Conservation (phyloP, 768 basidiomycete genomes). For the Lactifluus pinguis region DNA sequence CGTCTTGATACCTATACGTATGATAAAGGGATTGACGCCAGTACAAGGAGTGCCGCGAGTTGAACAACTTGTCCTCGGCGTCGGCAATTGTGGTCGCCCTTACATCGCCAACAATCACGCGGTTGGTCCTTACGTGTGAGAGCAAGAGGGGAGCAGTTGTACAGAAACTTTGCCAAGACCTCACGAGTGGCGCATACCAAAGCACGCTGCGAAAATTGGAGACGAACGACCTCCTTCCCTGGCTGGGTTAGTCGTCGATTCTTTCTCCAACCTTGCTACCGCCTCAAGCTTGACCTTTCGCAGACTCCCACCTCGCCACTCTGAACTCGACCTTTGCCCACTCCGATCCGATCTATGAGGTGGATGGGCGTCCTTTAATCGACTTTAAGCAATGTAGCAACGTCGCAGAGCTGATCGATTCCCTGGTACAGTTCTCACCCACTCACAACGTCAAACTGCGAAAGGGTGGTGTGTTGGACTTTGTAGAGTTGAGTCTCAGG, state of each 20-base stretch:
- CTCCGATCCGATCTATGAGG: neutral
- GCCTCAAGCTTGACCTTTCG: neutral
- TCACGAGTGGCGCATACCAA: neutral
- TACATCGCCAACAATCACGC: neutral
- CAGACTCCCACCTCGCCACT: conserved; percentile 1
- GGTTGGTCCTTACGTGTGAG: conserved; percentile 4
- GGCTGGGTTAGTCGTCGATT: neutral
- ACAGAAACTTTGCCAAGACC: neutral
- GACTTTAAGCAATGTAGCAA: neutral
- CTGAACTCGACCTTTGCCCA: conserved; percentile 1
- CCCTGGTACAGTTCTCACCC: conserved; percentile 1
- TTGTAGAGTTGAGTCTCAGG: conserved; percentile 8
- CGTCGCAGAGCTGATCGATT: conserved; percentile 3
- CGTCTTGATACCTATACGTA: neutral
- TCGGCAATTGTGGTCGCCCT: conserved; percentile 7
- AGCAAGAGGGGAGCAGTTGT: neutral
- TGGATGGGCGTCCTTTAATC: conserved; percentile 1
- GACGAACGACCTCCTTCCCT: conserved; percentile 1
- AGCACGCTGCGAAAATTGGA: neutral
- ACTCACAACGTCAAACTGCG: neutral
- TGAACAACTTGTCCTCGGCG: conserved; percentile 8
- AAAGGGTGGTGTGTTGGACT: neutral
- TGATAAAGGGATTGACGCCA: neutral
- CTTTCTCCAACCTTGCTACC: neutral
- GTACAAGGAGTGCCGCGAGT: neutral